Base-by-base conservation (phyloP, 2,329 filamentous ascomycete species). In the Nemania abortiva region DNA sequence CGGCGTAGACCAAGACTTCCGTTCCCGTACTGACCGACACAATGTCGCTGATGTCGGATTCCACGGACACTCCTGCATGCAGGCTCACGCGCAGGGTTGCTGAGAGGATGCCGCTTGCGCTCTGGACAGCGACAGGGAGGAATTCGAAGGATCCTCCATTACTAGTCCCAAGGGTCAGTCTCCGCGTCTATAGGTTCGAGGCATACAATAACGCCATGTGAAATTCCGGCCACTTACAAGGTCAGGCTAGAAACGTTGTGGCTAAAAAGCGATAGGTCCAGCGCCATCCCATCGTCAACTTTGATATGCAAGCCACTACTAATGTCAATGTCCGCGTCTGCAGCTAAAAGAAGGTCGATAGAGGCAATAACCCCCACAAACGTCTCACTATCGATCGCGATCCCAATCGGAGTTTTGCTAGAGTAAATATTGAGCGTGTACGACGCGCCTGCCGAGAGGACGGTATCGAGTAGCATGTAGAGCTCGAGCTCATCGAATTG, bases 81-180 rank as follows among this genome's bases (percentile, higher is more conserved):
- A 85, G 73, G 10, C 82, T 83, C 1, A 88, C 70, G 4, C 84
- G 83, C 0, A 89, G 79, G 0, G 83, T 76, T 0, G 84, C 87
- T 0, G 79, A 82, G 10, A 89, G 76, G 0, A 83, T 73, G 0
- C 81, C 81, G 6, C 77, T 80, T 10, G 80, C 81, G 34, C 79
- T 82, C 67, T 82, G 76, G 37, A 89, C 77, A 0, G 80, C 85
- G 3, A 89, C 84, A 0, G 87, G 87, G 1, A 89, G 81, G 65
- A 88, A 88, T 65, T 88, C 86, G 67, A 88, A 89, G 15, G 82
- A 76, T 0, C 84, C 87, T 6, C 86, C 86, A 3, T 85, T 83
- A 53, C 85, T 88, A 2, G 45, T 18, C 29, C 24, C 11, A 29
- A 20, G 55, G 6, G 24, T 20, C 31, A 39, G 20, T 15, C 4